phyloP scores from a whole-genome alignment of 1,284 basidiomycete species.

The Heterobasidion occidentale region DNA sequence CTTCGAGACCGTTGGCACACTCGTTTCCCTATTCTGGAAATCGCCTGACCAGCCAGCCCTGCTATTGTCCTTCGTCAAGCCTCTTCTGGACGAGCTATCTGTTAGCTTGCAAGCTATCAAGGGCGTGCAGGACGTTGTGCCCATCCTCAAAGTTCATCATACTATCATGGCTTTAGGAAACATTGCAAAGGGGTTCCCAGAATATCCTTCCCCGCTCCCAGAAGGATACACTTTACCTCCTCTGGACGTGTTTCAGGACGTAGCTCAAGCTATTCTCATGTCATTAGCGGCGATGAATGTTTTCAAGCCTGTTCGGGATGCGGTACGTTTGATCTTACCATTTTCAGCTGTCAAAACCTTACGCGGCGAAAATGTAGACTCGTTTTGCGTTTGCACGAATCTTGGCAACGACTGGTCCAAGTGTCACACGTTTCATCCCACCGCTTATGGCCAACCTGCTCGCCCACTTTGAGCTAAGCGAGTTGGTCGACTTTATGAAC shows the following conservation, averaged over 20 bases:
- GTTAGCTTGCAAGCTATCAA: constrained; percentile 57
- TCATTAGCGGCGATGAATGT: constrained; percentile 86
- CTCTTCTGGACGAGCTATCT: constrained; percentile 75
- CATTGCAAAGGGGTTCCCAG: constrained; percentile 95
- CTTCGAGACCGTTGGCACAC: constrained; percentile 86
- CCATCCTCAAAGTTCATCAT: constrained; percentile 90
- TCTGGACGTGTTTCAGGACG: constrained; percentile 77
- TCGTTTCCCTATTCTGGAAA: constrained; percentile 73
- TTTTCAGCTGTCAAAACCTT: constrained; percentile 9
- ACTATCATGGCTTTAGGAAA: constrained; percentile 92
- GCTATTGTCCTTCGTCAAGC: constrained; percentile 74
- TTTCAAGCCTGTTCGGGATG: constrained; percentile 86
- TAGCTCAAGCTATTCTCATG: constrained; percentile 86
- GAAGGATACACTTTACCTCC: constrained; percentile 67
- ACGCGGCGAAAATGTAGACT: constrained; percentile 42
- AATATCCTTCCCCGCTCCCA: constrained; percentile 65
- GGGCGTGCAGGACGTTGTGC: constrained; percentile 54
- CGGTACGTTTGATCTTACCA: constrained; percentile 50
- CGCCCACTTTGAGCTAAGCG: constrained; percentile 85
- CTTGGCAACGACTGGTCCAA: constrained; percentile 82
- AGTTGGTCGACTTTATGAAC: constrained; percentile 92
- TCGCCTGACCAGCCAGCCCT: constrained; percentile 67
- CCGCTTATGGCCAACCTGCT: constrained; percentile 85
- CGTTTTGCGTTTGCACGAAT: constrained; percentile 93
- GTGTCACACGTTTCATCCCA: constrained; percentile 77